Evolutionary conservation across 768 basidiomycete genomes (phyloP).

Genomic region (Mycena polygramma): DNA sequence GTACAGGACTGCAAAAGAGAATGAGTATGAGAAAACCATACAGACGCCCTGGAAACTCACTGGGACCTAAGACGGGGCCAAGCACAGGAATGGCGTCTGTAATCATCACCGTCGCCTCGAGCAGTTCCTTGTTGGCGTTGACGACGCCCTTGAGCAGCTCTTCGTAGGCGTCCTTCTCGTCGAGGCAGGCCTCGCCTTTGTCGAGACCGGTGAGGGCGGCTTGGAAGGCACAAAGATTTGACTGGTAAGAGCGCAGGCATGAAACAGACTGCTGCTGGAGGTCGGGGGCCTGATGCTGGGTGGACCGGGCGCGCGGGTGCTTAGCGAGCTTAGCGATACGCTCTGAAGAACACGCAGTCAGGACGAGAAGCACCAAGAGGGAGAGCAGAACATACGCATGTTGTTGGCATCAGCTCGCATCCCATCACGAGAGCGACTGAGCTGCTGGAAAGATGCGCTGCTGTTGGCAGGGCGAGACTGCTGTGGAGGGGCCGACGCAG

Average conservation of each 20-base stretch:
- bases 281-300: conserved; percentile 41
- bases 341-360: conserved; percentile 41
- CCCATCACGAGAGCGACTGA: background rate
- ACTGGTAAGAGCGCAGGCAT: conserved; percentile 52
- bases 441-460: background rate
- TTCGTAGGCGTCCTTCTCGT: conserved; percentile 59
- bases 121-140: conserved; percentile 61
- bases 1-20: conserved; percentile 60
- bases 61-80: conserved; percentile 66
- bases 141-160: conserved; percentile 62
- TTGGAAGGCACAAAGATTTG: conserved; percentile 49
- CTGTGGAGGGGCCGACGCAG: conserved; percentile 10
- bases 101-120: conserved; percentile 50
- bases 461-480: conserved; percentile 5
- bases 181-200: conserved; percentile 64
- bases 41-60: conserved; percentile 53
- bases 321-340: conserved; percentile 44
- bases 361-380: background rate
- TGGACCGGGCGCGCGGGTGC: conserved; percentile 41
- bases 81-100: conserved; percentile 58
- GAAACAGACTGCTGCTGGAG: conserved; percentile 55
- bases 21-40: conserved; percentile 16
- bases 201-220: conserved; percentile 48
- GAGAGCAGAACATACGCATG: conserved; percentile 46
- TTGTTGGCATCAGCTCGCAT: conserved; percentile 34